Percentiles rank a stretch among this genome's conserved stretches.
Evolutionary conservation across 306 rosid genomes (phyloP).

Genomic region (Medicago truncatula): DNA sequence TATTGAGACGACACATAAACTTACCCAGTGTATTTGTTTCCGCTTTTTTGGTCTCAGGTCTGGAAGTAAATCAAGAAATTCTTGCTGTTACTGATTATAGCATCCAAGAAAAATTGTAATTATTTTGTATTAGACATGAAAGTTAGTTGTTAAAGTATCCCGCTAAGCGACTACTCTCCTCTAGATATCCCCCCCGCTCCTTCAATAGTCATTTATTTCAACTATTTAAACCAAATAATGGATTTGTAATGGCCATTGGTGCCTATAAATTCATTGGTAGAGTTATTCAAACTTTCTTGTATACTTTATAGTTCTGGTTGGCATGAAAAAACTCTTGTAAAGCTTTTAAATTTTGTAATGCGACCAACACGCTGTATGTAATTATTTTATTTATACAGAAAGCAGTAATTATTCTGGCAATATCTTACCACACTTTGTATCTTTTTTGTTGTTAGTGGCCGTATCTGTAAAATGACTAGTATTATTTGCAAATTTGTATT

Average conservation of each 20-base stretch:
- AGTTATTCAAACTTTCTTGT: not conserved
- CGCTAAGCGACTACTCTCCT: not conserved
- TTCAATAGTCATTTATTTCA: not conserved
- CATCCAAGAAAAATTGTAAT: not conserved
- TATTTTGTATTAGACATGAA: not conserved
- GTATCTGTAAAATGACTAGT: not conserved
- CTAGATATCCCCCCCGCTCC: not conserved
- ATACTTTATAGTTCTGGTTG: not conserved
- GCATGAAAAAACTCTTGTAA: not conserved
- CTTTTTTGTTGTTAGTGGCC: not conserved
- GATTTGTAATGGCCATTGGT: slow-evolving; percentile 5
- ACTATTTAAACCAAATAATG: not conserved
- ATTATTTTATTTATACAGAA: not conserved
- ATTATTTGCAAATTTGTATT: not conserved
- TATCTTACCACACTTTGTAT: not conserved
- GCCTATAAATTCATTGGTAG: not conserved
- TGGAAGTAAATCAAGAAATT: slow-evolving; percentile 6
- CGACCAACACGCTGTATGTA: not conserved
- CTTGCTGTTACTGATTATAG: not conserved
- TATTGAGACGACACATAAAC: not conserved
- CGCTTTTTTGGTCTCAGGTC: slow-evolving; percentile 2
- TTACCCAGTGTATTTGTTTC: not conserved
- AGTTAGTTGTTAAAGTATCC: not conserved
- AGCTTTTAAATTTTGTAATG: not conserved
- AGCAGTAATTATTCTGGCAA: not conserved